Base-by-base conservation (phyloP, 1,139 yeast species). In the Suhomyces ambrosiae region DNA sequence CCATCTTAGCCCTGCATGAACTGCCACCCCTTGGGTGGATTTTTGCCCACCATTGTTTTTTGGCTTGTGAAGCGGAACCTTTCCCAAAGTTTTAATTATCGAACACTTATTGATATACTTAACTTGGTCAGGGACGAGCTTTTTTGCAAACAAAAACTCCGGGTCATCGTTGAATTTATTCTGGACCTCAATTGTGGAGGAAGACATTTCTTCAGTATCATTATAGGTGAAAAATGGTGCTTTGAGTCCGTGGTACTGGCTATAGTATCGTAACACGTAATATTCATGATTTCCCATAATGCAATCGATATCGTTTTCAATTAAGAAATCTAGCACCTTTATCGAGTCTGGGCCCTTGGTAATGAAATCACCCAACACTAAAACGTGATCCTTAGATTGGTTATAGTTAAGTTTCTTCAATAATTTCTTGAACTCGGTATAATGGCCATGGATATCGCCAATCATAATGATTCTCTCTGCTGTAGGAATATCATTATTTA, bases 371-470 rank as follows among this genome's bases (percentile, higher is more conserved):
- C 97, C 97, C 19, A 89, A 61, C 24, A 89, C 65, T 3, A 87
- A 59, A n/a, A 87, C 64, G 38, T 79, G 77, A 53, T 86, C 95
- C 4, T 52, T 52, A 11, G 62, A 51, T 1, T 55, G 46, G 47
- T 76, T 61, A 53, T 68, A 85, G 5, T 74, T 58, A 7, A 71
- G 42, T 43, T 70, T 68, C 12, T 61, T 50, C 40, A 89, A 60
- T 32, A 90, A 65, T 33, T 68, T 61, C 40, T 58, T 54, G 41
- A 89, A 66, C 51, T 79, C 77, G 3, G 64, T 62, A 47, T 71
- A 78, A 51, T 83, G 82, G 2, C 97, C 97, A 60, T 90, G 97
- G 17, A 90, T 78, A 58, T 90, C 97, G 3, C 97, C 97, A 23
- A 90, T 71, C 39, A 89, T 56, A 11, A 90, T 70, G 22, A 85